Conservation (phyloP, 2,329 filamentous ascomycete genomes). For the Hymenoscyphus scutula region DNA sequence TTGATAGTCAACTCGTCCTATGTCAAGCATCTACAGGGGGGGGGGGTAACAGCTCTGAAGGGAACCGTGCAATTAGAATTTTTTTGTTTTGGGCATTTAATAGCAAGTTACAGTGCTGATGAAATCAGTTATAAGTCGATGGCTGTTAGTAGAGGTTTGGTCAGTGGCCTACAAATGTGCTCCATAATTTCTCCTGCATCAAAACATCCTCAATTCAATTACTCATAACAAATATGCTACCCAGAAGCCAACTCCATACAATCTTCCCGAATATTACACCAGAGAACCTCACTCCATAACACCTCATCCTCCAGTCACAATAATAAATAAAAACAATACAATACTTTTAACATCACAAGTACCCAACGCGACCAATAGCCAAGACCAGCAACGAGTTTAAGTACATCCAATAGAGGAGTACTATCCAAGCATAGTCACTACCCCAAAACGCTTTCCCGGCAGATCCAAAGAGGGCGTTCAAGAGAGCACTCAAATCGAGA, state of each 20-base stretch:
- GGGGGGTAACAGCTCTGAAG: no score
- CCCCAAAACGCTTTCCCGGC: not conserved
- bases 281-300: not conserved
- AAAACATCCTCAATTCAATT: constrained; percentile 9
- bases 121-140: no score
- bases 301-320: not conserved
- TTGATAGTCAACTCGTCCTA: no score
- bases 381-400: not conserved
- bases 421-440: not conserved
- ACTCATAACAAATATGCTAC: constrained; percentile 15
- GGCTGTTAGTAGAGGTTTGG: no score
- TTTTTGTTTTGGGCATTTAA: no score
- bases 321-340: not conserved
- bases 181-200: no score
- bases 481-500: not conserved
- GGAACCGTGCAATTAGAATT: no score
- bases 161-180: no score
- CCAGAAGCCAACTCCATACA: constrained; percentile 2
- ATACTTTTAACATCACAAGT: not conserved
- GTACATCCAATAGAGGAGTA: not conserved
- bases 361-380: not conserved
- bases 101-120: no score
- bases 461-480: not conserved
- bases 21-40: no score
- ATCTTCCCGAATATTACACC: not conserved